Percentiles rank a stretch among this genome's conserved stretches.
These are phyloP conservation scores for Gaeumannomyces sp. DNA, from an alignment of 2,329 filamentous ascomycete species.

Conservation along the genomic window DNA sequence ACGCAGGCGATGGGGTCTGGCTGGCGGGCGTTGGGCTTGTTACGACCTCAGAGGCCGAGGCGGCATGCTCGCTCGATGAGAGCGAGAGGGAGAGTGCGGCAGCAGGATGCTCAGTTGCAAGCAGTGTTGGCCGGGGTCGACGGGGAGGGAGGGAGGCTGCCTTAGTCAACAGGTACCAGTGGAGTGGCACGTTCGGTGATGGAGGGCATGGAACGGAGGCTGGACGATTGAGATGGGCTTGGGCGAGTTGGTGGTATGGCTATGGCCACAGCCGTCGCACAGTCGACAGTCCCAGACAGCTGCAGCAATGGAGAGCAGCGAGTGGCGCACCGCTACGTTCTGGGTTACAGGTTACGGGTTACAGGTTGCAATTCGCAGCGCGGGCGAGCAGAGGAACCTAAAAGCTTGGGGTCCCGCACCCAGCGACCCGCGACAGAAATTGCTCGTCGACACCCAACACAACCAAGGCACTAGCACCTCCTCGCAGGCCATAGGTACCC, in stretches of 20 bases:
- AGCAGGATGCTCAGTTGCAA: background rate
- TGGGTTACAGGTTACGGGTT: background rate
- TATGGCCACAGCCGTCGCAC: background rate
- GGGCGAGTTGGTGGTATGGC: no score
- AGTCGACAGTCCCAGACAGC: background rate
- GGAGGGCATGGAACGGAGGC: background rate
- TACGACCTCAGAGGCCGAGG: background rate
- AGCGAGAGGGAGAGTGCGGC: background rate
- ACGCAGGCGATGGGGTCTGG: slow-evolving; percentile 9
- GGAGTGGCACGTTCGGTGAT: background rate
- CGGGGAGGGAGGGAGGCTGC: background rate
- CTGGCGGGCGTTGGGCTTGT: slow-evolving; percentile 1
- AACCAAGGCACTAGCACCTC: background rate
- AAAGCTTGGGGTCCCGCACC: background rate
- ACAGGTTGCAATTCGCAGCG: background rate
- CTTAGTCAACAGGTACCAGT: background rate
- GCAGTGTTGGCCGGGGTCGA: background rate
- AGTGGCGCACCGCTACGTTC: background rate
- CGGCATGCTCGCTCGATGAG: slow-evolving; percentile 4
- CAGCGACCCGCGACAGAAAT: background rate
- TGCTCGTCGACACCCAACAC: background rate
- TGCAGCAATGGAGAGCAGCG: no score
- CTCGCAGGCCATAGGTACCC: background rate
- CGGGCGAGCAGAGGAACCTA: background rate
- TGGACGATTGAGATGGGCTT: background rate